A percentile compares a stretch with the other conserved stretches of the same genome.
These are phyloP conservation scores for Symbiotaphrina buchneri DNA, from an alignment of 495 filamentous ascomycete species.

Conservation along the genomic window DNA sequence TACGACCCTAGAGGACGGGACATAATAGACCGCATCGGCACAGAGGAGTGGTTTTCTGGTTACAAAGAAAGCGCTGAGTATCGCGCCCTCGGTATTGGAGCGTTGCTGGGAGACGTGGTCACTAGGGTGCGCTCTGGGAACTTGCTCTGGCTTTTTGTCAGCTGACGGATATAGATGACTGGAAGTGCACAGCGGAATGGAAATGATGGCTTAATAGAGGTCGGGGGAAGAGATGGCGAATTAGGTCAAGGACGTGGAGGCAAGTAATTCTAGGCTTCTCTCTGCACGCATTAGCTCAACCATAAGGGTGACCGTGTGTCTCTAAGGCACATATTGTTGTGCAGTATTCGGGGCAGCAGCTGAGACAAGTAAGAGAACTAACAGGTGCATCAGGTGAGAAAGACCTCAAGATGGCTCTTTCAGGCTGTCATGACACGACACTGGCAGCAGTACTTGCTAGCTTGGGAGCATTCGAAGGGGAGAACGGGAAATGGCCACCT, in stretches of 20 bases:
- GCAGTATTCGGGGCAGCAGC: too few relatives aligned
- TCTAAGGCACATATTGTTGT: too few relatives aligned
- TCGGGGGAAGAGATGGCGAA: conserved; percentile 17
- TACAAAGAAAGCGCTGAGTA: conserved; percentile 72
- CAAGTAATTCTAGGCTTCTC: too few relatives aligned
- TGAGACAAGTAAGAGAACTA: too few relatives aligned
- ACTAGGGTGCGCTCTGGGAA: too few relatives aligned
- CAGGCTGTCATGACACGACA: conserved; percentile 90
- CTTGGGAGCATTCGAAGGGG: conserved; percentile 50
- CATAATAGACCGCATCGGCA: conserved; percentile 55
- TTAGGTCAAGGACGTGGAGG: conserved; percentile 15
- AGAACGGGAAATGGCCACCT: conserved; percentile 71
- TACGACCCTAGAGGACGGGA: conserved; percentile 51
- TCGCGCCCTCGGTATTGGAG: conserved; percentile 67
- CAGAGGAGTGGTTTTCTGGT: conserved; percentile 87
- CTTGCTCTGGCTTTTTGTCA: too few relatives aligned
- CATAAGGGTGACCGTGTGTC: too few relatives aligned
- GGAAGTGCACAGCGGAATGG: conserved; percentile 39
- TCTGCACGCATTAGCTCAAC: too few relatives aligned
- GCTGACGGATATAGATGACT: too few relatives aligned
- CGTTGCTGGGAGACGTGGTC: conserved; percentile 65
- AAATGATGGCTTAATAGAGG: conserved; percentile 27
- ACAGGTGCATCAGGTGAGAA: too few relatives aligned
- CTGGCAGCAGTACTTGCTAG: conserved; percentile 58
- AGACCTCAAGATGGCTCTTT: conserved; percentile 46